Percentiles rank a stretch among this genome's conserved stretches.
Conservation (phyloP, 768 basidiomycete genomes). For the Clavulina sp. region DNA sequence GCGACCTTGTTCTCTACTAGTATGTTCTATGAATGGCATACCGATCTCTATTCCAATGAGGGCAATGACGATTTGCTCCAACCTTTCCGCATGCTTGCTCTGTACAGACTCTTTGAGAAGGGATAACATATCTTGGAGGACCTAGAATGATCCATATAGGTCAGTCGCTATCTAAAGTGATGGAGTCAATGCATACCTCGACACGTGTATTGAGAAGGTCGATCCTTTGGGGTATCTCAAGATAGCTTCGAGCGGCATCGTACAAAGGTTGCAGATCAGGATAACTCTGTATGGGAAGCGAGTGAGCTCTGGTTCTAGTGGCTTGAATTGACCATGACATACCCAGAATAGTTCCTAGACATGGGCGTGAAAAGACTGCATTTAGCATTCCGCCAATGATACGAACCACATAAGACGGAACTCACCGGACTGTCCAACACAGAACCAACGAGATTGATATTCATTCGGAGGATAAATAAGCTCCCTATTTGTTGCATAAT, state of each 20-base stretch:
- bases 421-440: conserved; percentile 89
- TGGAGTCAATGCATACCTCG: conserved; percentile 35
- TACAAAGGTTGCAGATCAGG: conserved; percentile 92
- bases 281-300: conserved; percentile 42
- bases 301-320: conserved; percentile 4
- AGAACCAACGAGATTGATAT: conserved; percentile 89
- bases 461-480: conserved; percentile 80
- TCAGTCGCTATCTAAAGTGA: not conserved
- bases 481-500: conserved; percentile 98
- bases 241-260: conserved; percentile 81
- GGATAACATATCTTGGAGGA: conserved; percentile 92
- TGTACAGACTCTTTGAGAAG: conserved; percentile 89
- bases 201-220: conserved; percentile 86
- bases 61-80: conserved; percentile 85
- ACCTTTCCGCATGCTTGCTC: conserved; percentile 72
- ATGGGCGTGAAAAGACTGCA: conserved; percentile 6
- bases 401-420: conserved; percentile 11
- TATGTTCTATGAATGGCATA: not conserved
- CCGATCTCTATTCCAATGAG: conserved; percentile 81
- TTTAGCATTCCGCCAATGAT: conserved; percentile 3
- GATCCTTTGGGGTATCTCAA: conserved; percentile 88
- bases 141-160: conserved; percentile 26
- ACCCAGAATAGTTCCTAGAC: conserved; percentile 88
- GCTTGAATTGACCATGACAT: conserved; percentile 14
- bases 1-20: conserved; percentile 12